Evolutionary conservation across 1,284 basidiomycete species (phyloP), one percentile per base, ranked within the genome.

Genomic region (Lignosus rhinocerotis): DNA sequence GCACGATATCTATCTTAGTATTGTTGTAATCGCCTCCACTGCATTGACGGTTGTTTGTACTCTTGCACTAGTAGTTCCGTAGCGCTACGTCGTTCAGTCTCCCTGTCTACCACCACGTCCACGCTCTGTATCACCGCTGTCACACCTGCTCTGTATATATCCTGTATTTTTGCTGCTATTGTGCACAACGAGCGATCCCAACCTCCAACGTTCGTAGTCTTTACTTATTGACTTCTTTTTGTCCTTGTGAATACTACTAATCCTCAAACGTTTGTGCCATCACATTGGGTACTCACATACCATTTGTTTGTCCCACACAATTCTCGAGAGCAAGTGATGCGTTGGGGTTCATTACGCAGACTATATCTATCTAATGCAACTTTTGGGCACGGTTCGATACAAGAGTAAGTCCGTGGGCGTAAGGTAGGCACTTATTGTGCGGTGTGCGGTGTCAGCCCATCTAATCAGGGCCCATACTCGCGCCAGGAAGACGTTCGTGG

Each of bases 401-500:
- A 30, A 19, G 25, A 2, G 16, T 12, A 19, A 19, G 47, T 34
- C 32, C 32, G 31, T 33, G 33, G 16, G 8, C 33, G 16, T 25
- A 9, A 4, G 31, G 25, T 5, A 45, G 10, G 14, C 10, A 17
- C 1, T 5, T 7, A 34, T n/a, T n/a, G 12, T 33, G 19, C 25
- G 10, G 6, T 16, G 11, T 36, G 34, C 5, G 14, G 11, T 6
- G 6, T n/a, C 12, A n/a, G 12, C 8, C 7, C 25, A 8, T 46
- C 50, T 61, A 64, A 45, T 64, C 63, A 36, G 56, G 60, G 32
- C 60, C 58, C 48, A 55, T 58, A 21, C 9, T 54, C 30, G 41
- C 54, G 17, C 59, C 63, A 12, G 55, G 60, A 30, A 51, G 34
- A 47, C 55, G 61, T 42, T 81, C 79, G 51, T 74, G 76, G 47